Evolutionary conservation across 257 asterid genomes (phyloP).

Genomic region (Capsicum rhomboideum): DNA sequence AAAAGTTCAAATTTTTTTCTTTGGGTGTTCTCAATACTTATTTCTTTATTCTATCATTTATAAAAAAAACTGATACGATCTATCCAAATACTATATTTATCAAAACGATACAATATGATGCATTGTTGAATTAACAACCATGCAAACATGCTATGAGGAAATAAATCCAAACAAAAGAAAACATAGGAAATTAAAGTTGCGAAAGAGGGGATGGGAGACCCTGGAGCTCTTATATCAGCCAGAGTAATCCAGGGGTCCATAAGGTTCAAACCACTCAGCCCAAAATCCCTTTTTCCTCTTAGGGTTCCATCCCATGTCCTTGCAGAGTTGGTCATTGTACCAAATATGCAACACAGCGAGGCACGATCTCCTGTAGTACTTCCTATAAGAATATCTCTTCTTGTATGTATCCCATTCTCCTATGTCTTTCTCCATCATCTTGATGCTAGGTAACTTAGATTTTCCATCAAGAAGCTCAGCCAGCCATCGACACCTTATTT

Average conservation of each 20-base stretch:
- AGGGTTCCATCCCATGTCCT: conserved; percentile 48
- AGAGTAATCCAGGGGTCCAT: conserved; percentile 32
- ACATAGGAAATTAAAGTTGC: no score
- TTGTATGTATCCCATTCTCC: conserved; percentile 28
- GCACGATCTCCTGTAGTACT: conserved; percentile 25
- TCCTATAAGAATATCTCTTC: conserved; percentile 24
- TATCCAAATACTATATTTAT: no score
- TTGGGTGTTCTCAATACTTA: no score
- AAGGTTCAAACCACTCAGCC: conserved; percentile 38
- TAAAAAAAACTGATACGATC: no score
- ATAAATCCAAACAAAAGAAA: no score
- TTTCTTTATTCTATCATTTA: no score
- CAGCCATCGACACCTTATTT: conserved; percentile 38
- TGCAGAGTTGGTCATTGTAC: conserved; percentile 42
- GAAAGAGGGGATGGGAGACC: no score
- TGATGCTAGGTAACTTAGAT: conserved; percentile 32
- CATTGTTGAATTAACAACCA: no score
- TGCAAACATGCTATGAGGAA: no score
- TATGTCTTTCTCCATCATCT: conserved; percentile 35
- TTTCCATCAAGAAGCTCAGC: conserved; percentile 35
- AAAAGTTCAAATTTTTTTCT: no score
- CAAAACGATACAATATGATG: no score
- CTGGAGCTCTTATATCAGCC: not conserved
- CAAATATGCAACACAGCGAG: conserved; percentile 30
- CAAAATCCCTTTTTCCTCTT: conserved; percentile 30